These are phyloP conservation scores for Rhinocladiella mackenziei DNA, from an alignment of 2,329 filamentous ascomycete species.

Conservation along the genomic window DNA sequence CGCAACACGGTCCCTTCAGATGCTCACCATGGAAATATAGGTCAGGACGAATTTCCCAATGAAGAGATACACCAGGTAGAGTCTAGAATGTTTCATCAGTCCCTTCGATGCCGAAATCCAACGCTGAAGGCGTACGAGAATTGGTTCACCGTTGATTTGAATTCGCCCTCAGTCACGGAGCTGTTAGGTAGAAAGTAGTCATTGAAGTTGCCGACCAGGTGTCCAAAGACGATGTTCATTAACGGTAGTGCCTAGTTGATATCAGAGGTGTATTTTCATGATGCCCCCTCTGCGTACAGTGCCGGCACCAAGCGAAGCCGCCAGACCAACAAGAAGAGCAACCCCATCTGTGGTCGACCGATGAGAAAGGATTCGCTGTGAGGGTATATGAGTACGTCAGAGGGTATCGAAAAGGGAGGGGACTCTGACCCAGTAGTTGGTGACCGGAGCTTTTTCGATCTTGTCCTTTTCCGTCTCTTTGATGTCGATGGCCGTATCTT, in stretches of 20 bases:
- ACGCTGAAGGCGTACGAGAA: constrained; percentile 33
- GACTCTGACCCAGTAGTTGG: constrained; percentile 31
- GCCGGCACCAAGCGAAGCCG: constrained; percentile 26
- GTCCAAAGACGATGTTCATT: constrained; percentile 59
- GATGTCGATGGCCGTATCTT: constrained; percentile 9
- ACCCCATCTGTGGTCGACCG: constrained; percentile 22
- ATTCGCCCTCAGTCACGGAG: constrained; percentile 43
- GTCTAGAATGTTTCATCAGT: constrained; percentile 34
- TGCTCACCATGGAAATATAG: constrained; percentile 53
- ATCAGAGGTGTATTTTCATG: no score
- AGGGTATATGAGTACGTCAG: constrained; percentile 5
- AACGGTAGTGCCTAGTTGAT: constrained; percentile 30
- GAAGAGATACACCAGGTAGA: constrained; percentile 54
- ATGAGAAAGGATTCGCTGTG: constrained; percentile 31
- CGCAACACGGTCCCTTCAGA: background rate
- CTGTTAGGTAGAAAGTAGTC: constrained; percentile 51
- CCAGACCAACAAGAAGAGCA: constrained; percentile 21
- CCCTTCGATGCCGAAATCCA: background rate
- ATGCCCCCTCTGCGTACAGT: constrained; percentile 13
- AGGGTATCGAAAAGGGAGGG: background rate
- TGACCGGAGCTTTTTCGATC: constrained; percentile 23
- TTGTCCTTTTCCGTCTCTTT: constrained; percentile 17
- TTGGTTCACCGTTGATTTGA: constrained; percentile 49
- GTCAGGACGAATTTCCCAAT: constrained; percentile 52
- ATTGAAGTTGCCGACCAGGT: constrained; percentile 53